Base-by-base conservation (phyloP, 2,329 filamentous ascomycete species). In the Trichoderma cornu-damae region DNA sequence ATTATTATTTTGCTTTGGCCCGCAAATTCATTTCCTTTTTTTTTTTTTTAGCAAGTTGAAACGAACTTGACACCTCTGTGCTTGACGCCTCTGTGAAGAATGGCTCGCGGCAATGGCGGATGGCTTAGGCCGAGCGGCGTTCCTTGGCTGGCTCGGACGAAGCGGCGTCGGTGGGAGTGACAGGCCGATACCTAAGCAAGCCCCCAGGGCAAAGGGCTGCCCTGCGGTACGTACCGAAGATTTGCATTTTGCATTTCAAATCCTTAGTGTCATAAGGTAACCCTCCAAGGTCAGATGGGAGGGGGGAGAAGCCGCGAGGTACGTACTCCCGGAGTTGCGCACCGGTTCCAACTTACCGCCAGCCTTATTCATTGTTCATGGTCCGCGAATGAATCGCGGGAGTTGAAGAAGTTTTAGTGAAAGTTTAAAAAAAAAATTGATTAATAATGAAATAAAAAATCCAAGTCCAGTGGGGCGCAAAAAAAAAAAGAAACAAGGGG, bases 231-330 rank as follows among this genome's bases (percentile, higher is more conserved):
- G 51, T 47, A 55, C 42, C 40, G 49, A 32, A 42, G 20, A 20
- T 30, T n/a, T n/a, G n/a, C n/a, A n/a, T n/a, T n/a, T 48, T 54
- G 51, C 42, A 55, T 55, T 55, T 55, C 42, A 55, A 55, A 55
- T 55, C 9, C 48, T 6, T n/a, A n/a, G n/a, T n/a, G n/a, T n/a
- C n/a, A n/a, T n/a, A n/a, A 40, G 9, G 18, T 5, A 43, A 9
- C 28, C 6, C 28, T n/a, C 28, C 28, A 11, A 46, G 44, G 44
- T 47, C 44, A 47, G 44, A 47, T 47, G 44, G 44, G 28, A 47
- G 28, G 14, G 14, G 26, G 12, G 8, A n/a, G 8, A 2, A 6
- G 6, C n/a, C 2, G 12, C 40, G 14, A 30, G 42, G 42, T 46
- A 46, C 42, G 42, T 48, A 48, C 44, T 47, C 3, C 32, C 3